Evolutionary conservation across 2,329 filamentous ascomycete species (phyloP).

Genomic region (Exserohilum rostratum): DNA sequence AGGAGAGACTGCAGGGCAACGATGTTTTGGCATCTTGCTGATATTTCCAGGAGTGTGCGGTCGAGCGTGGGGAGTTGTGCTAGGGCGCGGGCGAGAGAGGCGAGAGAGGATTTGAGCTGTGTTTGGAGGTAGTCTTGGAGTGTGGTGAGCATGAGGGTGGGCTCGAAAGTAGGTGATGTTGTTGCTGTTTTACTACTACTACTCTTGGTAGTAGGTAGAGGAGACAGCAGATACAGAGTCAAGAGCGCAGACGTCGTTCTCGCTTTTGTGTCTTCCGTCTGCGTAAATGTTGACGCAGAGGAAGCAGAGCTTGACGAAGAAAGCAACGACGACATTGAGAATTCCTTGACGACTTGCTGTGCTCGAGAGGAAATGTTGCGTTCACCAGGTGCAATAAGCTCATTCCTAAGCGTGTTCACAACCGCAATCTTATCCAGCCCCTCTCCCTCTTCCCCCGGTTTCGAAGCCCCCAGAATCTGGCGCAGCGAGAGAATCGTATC

Average conservation of each 20-base stretch:
- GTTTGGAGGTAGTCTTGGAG: conserved; percentile 84
- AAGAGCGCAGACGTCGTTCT: conserved; percentile 75
- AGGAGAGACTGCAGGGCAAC: conserved; percentile 85
- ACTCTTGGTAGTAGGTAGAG: conserved; percentile 52
- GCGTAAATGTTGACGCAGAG: conserved; percentile 58
- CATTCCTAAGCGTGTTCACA: conserved; percentile 71
- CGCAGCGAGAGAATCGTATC: conserved; percentile 78
- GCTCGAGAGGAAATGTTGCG: conserved; percentile 73
- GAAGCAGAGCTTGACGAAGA: conserved; percentile 41
- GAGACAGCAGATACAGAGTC: conserved; percentile 82
- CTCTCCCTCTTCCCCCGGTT: conserved; percentile 74
- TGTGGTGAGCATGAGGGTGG: conserved; percentile 74
- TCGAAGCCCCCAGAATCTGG: conserved; percentile 72
- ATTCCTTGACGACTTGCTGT: conserved; percentile 82
- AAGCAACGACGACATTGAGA: conserved; percentile 70
- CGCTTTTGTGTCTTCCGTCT: conserved; percentile 75
- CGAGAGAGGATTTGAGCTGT: conserved; percentile 77
- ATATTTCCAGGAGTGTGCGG: conserved; percentile 79
- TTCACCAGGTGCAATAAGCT: conserved; percentile 74
- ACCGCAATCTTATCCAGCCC: conserved; percentile 76
- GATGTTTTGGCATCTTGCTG: conserved; percentile 85
- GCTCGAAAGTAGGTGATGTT: conserved; percentile 60
- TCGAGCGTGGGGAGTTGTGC: conserved; percentile 82
- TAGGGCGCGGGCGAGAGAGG: conserved; percentile 75
- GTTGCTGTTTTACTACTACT: conserved; percentile 46